These are phyloP conservation scores for Sporothrix mexicana DNA, from an alignment of 2,329 filamentous ascomycete genomes.

Conservation along the genomic window DNA sequence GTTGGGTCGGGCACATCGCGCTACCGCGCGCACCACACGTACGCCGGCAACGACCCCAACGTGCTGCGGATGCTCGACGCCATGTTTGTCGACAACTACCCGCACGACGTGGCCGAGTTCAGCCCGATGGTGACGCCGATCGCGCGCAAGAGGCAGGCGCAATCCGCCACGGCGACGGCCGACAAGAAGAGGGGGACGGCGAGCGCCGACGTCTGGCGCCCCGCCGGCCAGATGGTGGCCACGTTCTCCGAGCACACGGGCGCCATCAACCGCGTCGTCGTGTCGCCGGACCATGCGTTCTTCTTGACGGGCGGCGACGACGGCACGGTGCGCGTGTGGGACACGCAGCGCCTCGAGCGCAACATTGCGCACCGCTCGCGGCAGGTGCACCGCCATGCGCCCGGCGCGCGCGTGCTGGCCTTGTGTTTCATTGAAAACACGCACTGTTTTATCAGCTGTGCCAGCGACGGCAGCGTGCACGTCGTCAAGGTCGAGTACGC, in stretches of 20 bases:
- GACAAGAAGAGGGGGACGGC: conserved; percentile 40
- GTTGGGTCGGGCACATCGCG: conserved; percentile 41
- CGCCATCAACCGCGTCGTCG: conserved; percentile 78
- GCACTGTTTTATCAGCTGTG: conserved; percentile 90
- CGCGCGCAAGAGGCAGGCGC: conserved; percentile 57
- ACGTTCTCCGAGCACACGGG: conserved; percentile 87
- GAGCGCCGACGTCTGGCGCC: conserved; percentile 75
- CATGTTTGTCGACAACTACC: conserved; percentile 78
- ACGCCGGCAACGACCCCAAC: conserved; percentile 76
- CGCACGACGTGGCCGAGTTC: conserved; percentile 70
- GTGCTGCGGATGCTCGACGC: conserved; percentile 77
- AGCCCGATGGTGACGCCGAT: conserved; percentile 80
- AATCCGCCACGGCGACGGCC: conserved; percentile 47
- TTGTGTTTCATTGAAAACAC: conserved; percentile 93
- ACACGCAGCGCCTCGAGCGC: conserved; percentile 84
- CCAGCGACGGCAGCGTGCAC: conserved; percentile 86
- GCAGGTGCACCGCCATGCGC: conserved; percentile 80
- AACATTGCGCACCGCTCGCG: conserved; percentile 88
- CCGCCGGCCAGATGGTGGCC: conserved; percentile 81
- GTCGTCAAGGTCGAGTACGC: conserved; percentile 77
- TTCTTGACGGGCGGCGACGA: conserved; percentile 95
- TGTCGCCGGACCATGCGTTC: conserved; percentile 89
- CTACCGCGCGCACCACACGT: conserved; percentile 75
- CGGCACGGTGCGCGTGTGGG: conserved; percentile 90
- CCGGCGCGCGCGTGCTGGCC: conserved; percentile 71